Base-by-base conservation (phyloP, 1,284 basidiomycete genomes). In the Amylostereum chailletii region DNA sequence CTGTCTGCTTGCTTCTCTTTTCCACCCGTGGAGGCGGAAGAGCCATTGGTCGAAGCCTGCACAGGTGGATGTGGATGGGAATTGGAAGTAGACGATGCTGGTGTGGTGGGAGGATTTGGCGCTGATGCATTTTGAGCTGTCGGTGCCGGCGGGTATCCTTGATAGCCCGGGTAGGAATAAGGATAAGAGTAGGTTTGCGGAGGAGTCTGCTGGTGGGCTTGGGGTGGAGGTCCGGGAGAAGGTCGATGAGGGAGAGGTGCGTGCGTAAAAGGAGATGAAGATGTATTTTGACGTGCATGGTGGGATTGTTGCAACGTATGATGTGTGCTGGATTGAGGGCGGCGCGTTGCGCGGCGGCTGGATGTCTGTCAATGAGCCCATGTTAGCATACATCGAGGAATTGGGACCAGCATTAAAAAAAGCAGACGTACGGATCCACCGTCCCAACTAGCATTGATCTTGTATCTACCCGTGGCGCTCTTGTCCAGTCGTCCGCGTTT, bases 401-500 rank as follows among this genome's bases (percentile, higher is more conserved):
- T 10, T 5, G 4, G 49, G 32, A 29, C 3, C n/a, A n/a, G 44
- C 5, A n/a, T 34, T 1, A 46, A 36, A 8, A 44, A 42, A 48
- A 43, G n/a, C 33, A 43, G 30, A 68, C 83, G 62, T 60, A 90
- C 86, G 59, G 74, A 81, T 34, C 83, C 84, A n/a, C 86, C 87
- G 59, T 86, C 83, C 86, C 86, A 90, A 48, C 65, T 70, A 3
- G 79, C 66, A 60, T 84, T 90, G 31, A 90, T 60, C 40, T 79
- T 69, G 64, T 90, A 90, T 61, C 81, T 84, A 3, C 86, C 84
- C 45, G 73, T 74, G 7, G 65, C 71, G 46, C 74, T 76, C 62
- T 90, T 90, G 61, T 86, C 80, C 47, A 90, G 71, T 26, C 87
- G 69, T 6, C 87, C 87, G 45, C 86, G 71, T 61, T 81, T 86